These are phyloP conservation scores for Puya raimondii DNA, from an alignment of 176 grass and related monocot species.

Conservation along the genomic window DNA sequence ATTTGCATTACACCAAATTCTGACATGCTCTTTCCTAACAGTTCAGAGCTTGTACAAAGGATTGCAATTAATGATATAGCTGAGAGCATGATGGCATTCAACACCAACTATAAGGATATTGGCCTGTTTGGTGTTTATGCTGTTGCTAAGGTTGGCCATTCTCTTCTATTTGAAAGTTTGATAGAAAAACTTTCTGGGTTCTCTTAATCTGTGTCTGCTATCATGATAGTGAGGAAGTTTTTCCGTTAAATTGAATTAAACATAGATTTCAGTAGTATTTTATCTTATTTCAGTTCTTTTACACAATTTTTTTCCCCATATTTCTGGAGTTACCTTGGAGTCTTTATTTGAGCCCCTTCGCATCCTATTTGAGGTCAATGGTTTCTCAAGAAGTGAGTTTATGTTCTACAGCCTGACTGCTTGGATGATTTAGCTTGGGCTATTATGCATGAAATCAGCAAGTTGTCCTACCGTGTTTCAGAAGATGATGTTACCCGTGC, in stretches of 20 bases:
- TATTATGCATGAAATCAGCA: slow-evolving; percentile 95
- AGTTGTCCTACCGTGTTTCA: slow-evolving; percentile 78
- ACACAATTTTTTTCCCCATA: background rate
- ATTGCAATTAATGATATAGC: slow-evolving; percentile 92
- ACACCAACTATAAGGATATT: slow-evolving; percentile 93
- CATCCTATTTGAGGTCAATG: too few relatives aligned
- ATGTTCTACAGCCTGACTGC: slow-evolving; percentile 62
- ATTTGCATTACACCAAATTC: background rate
- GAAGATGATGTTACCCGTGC: slow-evolving; percentile 98
- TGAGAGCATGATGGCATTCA: slow-evolving; percentile 98
- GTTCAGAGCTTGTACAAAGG: slow-evolving; percentile 92
- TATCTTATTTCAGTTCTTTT: too few relatives aligned
- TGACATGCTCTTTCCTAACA: slow-evolving; percentile 23
- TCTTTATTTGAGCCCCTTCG: background rate
- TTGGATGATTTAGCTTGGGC: slow-evolving; percentile 95
- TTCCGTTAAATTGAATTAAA: too few relatives aligned
- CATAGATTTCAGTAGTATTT: too few relatives aligned
- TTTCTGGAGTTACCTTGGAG: background rate
- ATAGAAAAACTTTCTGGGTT: background rate
- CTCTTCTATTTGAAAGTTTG: background rate
- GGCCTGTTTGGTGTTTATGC: slow-evolving; percentile 97
- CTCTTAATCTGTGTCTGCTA: background rate
- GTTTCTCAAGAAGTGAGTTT: background rate
- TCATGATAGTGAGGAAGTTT: too few relatives aligned
- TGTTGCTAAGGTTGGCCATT: slow-evolving; percentile 59